phyloP scores from a whole-genome alignment of 2,329 filamentous ascomycete species.

The Exophiala dermatitidis region DNA sequence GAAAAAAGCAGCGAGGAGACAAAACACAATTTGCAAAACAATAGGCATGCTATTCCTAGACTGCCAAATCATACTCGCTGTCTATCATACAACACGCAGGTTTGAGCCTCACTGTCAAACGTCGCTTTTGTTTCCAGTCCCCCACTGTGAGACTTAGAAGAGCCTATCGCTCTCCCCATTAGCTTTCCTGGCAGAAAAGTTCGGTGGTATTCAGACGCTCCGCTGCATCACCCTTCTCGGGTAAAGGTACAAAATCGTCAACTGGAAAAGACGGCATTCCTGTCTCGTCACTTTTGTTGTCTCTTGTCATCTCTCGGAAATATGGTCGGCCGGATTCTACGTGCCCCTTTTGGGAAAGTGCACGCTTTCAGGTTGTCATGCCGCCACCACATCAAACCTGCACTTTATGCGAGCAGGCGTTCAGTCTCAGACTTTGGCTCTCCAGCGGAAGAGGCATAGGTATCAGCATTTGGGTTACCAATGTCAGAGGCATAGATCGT shows the following conservation, averaged over 20 bases:
- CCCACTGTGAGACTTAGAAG: background rate
- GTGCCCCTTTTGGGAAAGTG: background rate
- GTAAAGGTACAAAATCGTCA: conserved; percentile 4
- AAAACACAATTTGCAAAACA: background rate
- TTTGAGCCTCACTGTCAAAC: background rate
- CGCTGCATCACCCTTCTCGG: background rate
- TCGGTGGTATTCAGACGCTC: background rate
- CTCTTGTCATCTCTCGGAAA: background rate
- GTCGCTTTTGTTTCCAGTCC: background rate
- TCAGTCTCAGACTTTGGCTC: background rate
- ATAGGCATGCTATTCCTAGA: conserved; percentile 9
- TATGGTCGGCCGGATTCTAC: background rate
- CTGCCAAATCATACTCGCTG: conserved; percentile 14
- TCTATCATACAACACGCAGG: conserved; percentile 14
- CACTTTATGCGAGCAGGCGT: background rate
- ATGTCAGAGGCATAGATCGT: background rate
- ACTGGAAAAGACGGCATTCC: background rate
- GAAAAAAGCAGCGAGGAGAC: background rate
- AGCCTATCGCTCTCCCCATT: background rate
- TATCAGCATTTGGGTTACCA: background rate
- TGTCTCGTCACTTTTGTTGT: background rate
- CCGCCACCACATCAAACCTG: background rate
- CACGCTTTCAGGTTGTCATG: conserved; percentile 8
- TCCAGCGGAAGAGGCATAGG: background rate
- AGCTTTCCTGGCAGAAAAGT: background rate